Percentiles rank a stretch among this genome's conserved stretches.
Conservation (phyloP, 2,329 filamentous ascomycete species). For the Aspergillus brunneoviolaceus region DNA sequence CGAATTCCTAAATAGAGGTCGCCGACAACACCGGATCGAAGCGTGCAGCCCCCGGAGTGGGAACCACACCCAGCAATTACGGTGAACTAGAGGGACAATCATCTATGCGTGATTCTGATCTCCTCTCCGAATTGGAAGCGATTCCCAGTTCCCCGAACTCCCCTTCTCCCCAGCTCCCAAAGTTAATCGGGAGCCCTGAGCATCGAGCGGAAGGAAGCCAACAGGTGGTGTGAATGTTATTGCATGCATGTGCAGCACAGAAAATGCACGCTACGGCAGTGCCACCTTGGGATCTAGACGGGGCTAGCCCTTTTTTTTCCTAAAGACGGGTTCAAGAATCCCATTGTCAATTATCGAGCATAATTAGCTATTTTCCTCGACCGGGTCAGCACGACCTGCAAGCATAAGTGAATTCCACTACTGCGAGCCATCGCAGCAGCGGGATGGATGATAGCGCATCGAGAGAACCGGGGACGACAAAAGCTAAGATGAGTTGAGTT, state of each 20-base stretch:
- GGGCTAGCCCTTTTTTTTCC: background rate
- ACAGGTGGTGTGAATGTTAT: slow-evolving; percentile 5
- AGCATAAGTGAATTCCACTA: too few relatives aligned
- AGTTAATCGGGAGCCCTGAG: too few relatives aligned
- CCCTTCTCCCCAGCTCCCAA: too few relatives aligned
- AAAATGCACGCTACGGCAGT: slow-evolving; percentile 6
- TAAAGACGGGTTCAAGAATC: slow-evolving; percentile 9
- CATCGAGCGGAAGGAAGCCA: background rate
- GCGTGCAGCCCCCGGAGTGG: background rate
- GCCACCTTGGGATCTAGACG: slow-evolving; percentile 3
- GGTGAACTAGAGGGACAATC: too few relatives aligned
- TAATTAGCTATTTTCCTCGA: too few relatives aligned
- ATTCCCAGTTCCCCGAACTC: background rate
- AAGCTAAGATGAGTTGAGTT: too few relatives aligned
- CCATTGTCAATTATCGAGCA: background rate
- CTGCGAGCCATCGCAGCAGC: too few relatives aligned
- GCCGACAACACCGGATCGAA: background rate
- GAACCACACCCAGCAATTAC: too few relatives aligned
- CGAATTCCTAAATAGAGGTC: background rate
- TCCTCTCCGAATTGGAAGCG: slow-evolving; percentile 6
- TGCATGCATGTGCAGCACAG: slow-evolving; percentile 14
- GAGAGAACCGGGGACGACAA: too few relatives aligned
- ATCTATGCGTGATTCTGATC: too few relatives aligned
- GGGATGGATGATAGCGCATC: too few relatives aligned
- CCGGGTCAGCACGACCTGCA: too few relatives aligned